phyloP scores from a whole-genome alignment of 306 rosid species.

The Mimosa bimucronata region DNA sequence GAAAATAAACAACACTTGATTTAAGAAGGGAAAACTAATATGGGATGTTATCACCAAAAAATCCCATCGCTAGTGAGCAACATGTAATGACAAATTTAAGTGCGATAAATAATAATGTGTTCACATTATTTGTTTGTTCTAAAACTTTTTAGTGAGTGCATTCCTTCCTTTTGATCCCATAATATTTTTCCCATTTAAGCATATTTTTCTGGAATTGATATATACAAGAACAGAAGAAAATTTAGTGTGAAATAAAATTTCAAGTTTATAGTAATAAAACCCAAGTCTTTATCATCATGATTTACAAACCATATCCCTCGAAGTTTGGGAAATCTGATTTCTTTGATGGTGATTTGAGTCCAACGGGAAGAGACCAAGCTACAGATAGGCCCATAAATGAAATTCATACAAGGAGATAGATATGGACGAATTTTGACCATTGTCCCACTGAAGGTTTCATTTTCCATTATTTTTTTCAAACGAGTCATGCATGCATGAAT shows the following conservation, averaged over 20 bases:
- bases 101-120: too few relatives aligned
- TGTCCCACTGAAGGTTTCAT: constrained; percentile 56
- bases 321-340: constrained; percentile 41
- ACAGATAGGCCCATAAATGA: constrained; percentile 33
- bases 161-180: too few relatives aligned
- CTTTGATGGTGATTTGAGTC: constrained; percentile 24
- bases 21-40: not conserved
- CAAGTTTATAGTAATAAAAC: not conserved
- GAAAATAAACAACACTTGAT: not conserved
- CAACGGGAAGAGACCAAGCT: constrained; percentile 46
- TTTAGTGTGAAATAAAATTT: not conserved
- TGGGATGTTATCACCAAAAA: too few relatives aligned
- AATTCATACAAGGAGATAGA: constrained; percentile 40
- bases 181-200: too few relatives aligned
- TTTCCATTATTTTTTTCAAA: constrained; percentile 42
- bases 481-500: constrained; percentile 33
- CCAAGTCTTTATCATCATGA: constrained; percentile 11
- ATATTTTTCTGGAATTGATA: not conserved
- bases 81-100: too few relatives aligned
- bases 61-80: too few relatives aligned
- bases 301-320: not conserved
- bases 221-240: not conserved
- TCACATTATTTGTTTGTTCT: too few relatives aligned
- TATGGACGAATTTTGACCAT: constrained; percentile 40
- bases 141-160: too few relatives aligned